These are phyloP conservation scores for Fusarium protoensiforme DNA, from an alignment of 2,329 filamentous ascomycete species.

Conservation along the genomic window DNA sequence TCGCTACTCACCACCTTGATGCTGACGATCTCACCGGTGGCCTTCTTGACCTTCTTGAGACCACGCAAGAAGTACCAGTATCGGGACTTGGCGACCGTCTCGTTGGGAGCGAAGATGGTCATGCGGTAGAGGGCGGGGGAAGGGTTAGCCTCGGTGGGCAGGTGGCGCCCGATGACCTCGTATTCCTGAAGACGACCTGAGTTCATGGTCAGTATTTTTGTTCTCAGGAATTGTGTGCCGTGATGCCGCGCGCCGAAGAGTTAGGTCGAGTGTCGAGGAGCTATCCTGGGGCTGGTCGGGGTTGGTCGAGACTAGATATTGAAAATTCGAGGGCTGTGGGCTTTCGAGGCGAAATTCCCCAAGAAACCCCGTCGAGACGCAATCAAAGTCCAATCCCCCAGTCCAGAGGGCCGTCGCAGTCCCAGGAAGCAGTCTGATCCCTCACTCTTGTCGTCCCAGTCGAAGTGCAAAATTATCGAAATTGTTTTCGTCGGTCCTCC, in stretches of 20 bases:
- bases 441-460: not conserved
- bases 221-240: slow-evolving; percentile 3
- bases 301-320: not conserved
- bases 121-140: slow-evolving; percentile 99
- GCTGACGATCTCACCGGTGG: slow-evolving; percentile 98
- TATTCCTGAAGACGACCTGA: slow-evolving; percentile 99
- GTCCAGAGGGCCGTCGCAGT: not conserved
- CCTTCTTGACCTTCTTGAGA: slow-evolving; percentile 99
- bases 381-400: not conserved
- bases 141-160: slow-evolving; percentile 97
- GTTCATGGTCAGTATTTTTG: slow-evolving; percentile 46
- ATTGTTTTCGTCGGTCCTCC: slow-evolving; percentile 33
- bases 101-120: slow-evolving; percentile 99
- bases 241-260: slow-evolving; percentile 25
- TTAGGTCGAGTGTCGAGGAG: slow-evolving; percentile 15
- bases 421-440: slow-evolving; percentile 1
- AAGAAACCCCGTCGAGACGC: not conserved
- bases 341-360: not conserved
- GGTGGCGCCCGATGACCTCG: slow-evolving; percentile 99
- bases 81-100: slow-evolving; percentile 98
- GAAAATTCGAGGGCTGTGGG: slow-evolving; percentile 21
- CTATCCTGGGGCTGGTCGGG: slow-evolving; percentile 3
- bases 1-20: slow-evolving; percentile 84
- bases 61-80: slow-evolving; percentile 99
- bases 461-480: slow-evolving; percentile 30